These are phyloP conservation scores for Didymella segeticola DNA, from an alignment of 2,329 filamentous ascomycete genomes.

Conservation along the genomic window DNA sequence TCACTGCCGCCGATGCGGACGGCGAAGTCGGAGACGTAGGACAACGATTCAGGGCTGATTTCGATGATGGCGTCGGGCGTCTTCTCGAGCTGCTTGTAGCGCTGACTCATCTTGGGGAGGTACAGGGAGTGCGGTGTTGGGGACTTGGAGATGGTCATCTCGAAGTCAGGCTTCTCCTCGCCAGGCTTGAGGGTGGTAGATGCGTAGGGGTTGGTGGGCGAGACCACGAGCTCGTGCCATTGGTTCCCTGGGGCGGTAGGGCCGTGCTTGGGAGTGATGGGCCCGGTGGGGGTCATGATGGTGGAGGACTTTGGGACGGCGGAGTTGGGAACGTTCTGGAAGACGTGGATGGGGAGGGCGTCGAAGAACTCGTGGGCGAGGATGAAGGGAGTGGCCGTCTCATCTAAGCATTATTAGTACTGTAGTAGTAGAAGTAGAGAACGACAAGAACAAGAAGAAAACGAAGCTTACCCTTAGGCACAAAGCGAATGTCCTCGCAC, in stretches of 20 bases:
- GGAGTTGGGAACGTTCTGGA: conserved; percentile 72
- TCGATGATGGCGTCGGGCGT: conserved; percentile 78
- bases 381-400: conserved; percentile 83
- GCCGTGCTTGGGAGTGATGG: conserved; percentile 51
- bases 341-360: conserved; percentile 93
- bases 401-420: conserved; percentile 55
- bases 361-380: conserved; percentile 99
- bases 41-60: conserved; percentile 84
- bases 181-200: conserved; percentile 19
- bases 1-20: conserved; percentile 74
- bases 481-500: conserved; percentile 86
- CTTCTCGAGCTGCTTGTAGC: conserved; percentile 77
- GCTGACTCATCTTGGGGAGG: conserved; percentile 79
- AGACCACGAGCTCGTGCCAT: conserved; percentile 54
- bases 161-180: conserved; percentile 74
- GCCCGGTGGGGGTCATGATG: conserved; percentile 58
- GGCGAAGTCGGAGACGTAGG: conserved; percentile 83
- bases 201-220: conserved; percentile 50
- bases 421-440: neutral
- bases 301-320: conserved; percentile 48
- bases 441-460: no score
- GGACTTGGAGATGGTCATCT: conserved; percentile 76
- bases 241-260: conserved; percentile 46
- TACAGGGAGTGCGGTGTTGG: conserved; percentile 84
- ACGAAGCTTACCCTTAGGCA: conserved; percentile 68